Base-by-base conservation (phyloP, 1,284 basidiomycete genomes). In the Naganishia sp. region DNA sequence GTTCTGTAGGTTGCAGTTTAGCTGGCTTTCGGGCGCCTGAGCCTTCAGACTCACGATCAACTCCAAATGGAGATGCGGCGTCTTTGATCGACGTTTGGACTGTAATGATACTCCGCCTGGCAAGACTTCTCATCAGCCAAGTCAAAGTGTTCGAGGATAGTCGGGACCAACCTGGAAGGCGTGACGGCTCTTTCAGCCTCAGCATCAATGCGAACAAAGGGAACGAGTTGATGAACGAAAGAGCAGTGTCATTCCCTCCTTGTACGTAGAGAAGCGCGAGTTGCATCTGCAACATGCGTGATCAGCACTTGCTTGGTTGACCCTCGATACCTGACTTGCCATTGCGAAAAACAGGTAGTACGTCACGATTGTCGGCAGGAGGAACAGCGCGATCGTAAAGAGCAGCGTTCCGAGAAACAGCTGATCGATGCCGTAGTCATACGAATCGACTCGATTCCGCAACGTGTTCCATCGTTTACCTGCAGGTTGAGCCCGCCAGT, bases 381-480 rank as follows among this genome's bases (percentile, higher is more conserved):
- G 83, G 76, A 99, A 97, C 0, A 89, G 87, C 4, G 92, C 84
- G 18, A 97, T 84, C 0, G 94, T 97, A 81, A 99, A 98, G 28
- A 99, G 83, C 50, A 99, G 88, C 0, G 95, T 95, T 17, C 95
- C 95, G 35, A 99, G 87, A 35, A 98, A 83, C 13, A 98, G 84
- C 76, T 97, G 94, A 76, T 99, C 95, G 31, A 95, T 83, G 69
- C 95, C 91, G 75, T 97, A 97, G 70, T 88, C 86, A 84, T 90
- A 93, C 10, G 89, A 86, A 76, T 99, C 94, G 6, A 88, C 87
- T 35, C 94, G 86, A 32, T 76, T 70, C 53, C 92, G 85, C 32
- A 97, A 81, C 31, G 88, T 84, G 74, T 96, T 96, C 76, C 86
- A 89, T 61, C 92, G 85, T 78, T 90, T 95, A 1, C 94, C 93